Percentiles rank a stretch among this genome's conserved stretches.
These are phyloP conservation scores for Mycena galopus DNA, from an alignment of 768 basidiomycete genomes.

Conservation along the genomic window DNA sequence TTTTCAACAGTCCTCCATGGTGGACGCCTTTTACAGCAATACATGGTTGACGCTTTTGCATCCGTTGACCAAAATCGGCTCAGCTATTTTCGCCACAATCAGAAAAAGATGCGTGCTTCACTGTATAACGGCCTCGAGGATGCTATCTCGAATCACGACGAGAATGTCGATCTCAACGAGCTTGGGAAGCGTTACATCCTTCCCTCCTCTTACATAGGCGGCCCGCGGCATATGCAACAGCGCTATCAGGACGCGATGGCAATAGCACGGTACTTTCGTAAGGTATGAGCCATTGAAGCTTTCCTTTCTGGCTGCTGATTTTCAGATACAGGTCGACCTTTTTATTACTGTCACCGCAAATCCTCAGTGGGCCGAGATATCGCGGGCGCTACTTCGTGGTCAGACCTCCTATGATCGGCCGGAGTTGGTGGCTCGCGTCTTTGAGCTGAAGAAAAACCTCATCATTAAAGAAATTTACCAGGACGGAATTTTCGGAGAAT, in stretches of 20 bases:
- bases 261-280: constrained; percentile 43
- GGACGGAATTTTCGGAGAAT: constrained; percentile 56
- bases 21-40: constrained; percentile 54
- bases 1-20: constrained; percentile 47
- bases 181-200: constrained; percentile 32
- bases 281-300: not conserved
- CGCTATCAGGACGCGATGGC: constrained; percentile 57
- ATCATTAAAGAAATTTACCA: constrained; percentile 53
- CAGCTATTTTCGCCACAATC: constrained; percentile 45
- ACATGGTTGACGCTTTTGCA: constrained; percentile 54
- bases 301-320: too few relatives aligned
- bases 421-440: constrained; percentile 63
- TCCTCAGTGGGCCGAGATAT: not conserved
- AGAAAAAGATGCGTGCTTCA: constrained; percentile 46
- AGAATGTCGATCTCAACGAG: constrained; percentile 31
- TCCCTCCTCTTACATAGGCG: constrained; percentile 29
- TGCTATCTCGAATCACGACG: constrained; percentile 27
- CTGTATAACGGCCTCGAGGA: constrained; percentile 49
- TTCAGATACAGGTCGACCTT: not conserved
- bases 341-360: constrained; percentile 5
- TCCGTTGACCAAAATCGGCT: constrained; percentile 48
- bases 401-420: constrained; percentile 59
- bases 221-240: constrained; percentile 50
- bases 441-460: constrained; percentile 56
- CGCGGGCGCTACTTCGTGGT: constrained; percentile 49